Evolutionary conservation across 2,329 filamentous ascomycete species (phyloP), one percentile per base, ranked within the genome.

Genomic region (Cryphonectria naterciae): DNA sequence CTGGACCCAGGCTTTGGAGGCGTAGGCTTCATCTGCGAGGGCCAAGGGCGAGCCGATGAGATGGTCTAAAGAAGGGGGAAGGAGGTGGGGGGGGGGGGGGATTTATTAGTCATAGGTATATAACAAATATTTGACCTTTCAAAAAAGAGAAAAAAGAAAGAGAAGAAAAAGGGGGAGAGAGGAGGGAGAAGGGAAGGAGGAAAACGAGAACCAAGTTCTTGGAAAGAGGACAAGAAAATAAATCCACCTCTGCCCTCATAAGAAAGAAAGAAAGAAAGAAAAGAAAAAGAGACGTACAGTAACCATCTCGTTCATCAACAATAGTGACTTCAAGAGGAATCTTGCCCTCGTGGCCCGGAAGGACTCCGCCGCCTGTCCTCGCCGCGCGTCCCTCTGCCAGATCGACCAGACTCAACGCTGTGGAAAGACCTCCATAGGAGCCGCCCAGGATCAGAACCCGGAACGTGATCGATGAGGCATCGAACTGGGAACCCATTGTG

Each of bases 271-370:
- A 15, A 28, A 64, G 1, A 32, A 64, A 15, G 15, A 56, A 37
- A 37, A 56, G 15, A 68, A 39, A 37, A 56, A 72, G 60, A 74
- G 10, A 81, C 90, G 75, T 83, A 94, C 92, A 94, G 79, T 89
- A 94, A n/a, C 93, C 93, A 83, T 95, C 92, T n/a, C 91, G 84
- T 79, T 94, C 91, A 76, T 95, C 92, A 35, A 93, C 89, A 32
- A 95, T 86, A 32, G 91, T 94, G 66, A 95, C 89, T 52, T 93
- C 86, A 19, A 93, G 80, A 1, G 88, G 84, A 61, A 91, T 83
- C 35, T 82, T 72, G 69, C 68, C 72, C 72, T 70, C 52, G 52
- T 75, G 70, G 66, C 72, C 73, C 62, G 74, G 73, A 8, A 70
- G 76, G 65, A 71, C 76, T 66, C 72, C 75, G 63, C 71, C 74